Base-by-base conservation (phyloP, 352 stramenopile genomes). In the Thalassiosira gravida region DNA sequence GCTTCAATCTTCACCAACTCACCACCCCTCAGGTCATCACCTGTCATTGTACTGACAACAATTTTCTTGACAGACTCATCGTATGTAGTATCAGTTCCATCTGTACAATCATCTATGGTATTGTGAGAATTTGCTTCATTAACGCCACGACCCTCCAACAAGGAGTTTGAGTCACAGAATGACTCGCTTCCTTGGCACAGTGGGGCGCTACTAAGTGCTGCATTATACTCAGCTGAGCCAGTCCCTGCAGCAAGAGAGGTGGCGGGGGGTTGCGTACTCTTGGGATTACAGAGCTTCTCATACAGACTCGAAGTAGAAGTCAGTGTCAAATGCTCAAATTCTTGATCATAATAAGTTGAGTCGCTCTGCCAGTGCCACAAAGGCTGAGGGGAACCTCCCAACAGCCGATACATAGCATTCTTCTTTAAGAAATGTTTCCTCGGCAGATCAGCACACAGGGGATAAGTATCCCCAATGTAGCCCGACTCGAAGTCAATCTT, bases 401-500 rank as follows among this genome's bases (percentile, higher is more conserved):
- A 55, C 16, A 86, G 42, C 8, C 74, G 64, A 59, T 68, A 89
- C 1, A 11, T 79, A 9, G 82, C 77, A 27, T 67, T 66, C 20
- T 82, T 74, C 35, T 56, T 79, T 0, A 89, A 37, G 22, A 87
- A 89, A n/a, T 77, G 64, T 14, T 62, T 27, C 1, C 66, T 32
- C 11, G 82, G 77, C 6, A 87, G 42, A 55, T 89, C 82, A 8
- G 55, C 3, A 29, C 14, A 56, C 27, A 29, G 27, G 8, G 47
- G 20, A 3, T 30, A 56, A 14, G 5, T 8, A 46, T 89, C 82
- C 22, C 82, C 82, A 46, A 89, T 50, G 42, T 89, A 89, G n/a
- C 64, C 65, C 58, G 32, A 46, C 42, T 44, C 7, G 0, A 90
- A 53, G n/a, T 46, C 6, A 16, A 44, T 42, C n/a, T 61, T 61